phyloP scores from a whole-genome alignment of 805 yeast genomes.

The Candida chauliodis region DNA sequence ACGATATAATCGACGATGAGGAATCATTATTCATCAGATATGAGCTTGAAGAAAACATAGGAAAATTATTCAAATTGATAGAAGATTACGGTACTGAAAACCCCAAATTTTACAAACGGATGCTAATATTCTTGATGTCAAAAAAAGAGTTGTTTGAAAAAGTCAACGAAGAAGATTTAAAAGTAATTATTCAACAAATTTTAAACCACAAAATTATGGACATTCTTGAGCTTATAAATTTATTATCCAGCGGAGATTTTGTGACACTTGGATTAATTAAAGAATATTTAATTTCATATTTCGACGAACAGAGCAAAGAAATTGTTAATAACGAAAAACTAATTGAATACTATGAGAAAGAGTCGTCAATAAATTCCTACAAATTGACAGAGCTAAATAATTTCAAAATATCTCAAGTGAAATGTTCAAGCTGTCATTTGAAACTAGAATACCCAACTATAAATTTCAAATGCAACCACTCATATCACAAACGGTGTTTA shows the following conservation, averaged over 20 bases:
- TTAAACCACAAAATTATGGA: slow-evolving; percentile 54
- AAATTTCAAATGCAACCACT: slow-evolving; percentile 83
- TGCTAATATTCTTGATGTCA: slow-evolving; percentile 62
- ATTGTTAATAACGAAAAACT: slow-evolving; percentile 66
- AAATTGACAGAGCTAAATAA: slow-evolving; percentile 46
- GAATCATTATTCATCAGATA: slow-evolving; percentile 66
- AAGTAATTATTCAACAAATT: slow-evolving; percentile 50
- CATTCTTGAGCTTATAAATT: slow-evolving; percentile 73
- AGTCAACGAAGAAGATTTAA: slow-evolving; percentile 43
- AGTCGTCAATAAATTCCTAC: slow-evolving; percentile 52
- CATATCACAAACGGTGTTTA: slow-evolving; percentile 80
- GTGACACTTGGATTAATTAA: slow-evolving; percentile 72
- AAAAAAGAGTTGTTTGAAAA: slow-evolving; percentile 46
- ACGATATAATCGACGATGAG: slow-evolving; percentile 35
- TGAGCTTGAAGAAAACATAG: slow-evolving; percentile 54
- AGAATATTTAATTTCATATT: slow-evolving; percentile 59
- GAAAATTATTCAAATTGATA: slow-evolving; percentile 54
- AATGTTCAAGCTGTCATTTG: slow-evolving; percentile 63
- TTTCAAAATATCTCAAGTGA: slow-evolving; percentile 55
- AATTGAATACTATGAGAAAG: slow-evolving; percentile 62
- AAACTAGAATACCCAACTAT: slow-evolving; percentile 73
- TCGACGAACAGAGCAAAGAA: slow-evolving; percentile 58
- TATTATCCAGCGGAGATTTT: slow-evolving; percentile 44
- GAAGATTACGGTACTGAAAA: slow-evolving; percentile 58
- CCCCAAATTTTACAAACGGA: slow-evolving; percentile 62